phyloP scores from a whole-genome alignment of 768 basidiomycete species.

The Hericium coralloides region DNA sequence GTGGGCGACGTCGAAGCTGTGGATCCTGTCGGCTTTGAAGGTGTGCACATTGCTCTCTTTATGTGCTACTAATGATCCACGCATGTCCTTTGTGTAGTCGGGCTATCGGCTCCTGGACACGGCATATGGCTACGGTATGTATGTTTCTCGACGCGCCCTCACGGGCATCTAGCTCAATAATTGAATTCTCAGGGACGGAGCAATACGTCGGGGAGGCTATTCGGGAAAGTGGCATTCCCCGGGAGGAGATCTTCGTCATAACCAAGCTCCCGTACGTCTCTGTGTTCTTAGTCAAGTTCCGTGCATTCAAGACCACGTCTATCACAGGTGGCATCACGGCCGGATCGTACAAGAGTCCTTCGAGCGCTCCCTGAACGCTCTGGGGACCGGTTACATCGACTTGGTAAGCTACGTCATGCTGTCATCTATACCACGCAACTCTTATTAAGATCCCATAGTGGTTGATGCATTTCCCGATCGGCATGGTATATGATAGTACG shows the following conservation, averaged over 20 bases:
- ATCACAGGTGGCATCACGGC: neutral
- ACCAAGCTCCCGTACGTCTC: slow-evolving; percentile 12
- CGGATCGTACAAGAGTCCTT: neutral
- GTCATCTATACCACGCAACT: neutral
- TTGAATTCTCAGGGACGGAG: neutral
- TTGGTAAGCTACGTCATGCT: neutral
- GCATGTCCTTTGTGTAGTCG: neutral
- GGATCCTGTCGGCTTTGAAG: neutral
- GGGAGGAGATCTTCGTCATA: slow-evolving; percentile 18
- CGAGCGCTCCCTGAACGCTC: neutral
- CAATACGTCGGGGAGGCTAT: neutral
- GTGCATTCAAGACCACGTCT: neutral
- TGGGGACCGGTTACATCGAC: neutral
- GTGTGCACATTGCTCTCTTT: neutral
- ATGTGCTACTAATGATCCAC: neutral
- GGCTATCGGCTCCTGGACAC: neutral
- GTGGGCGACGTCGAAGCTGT: neutral
- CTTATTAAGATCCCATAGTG: neutral
- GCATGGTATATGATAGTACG: neutral
- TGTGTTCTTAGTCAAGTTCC: neutral
- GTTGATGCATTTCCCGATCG: neutral
- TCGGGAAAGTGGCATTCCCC: slow-evolving; percentile 12
- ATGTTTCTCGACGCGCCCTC: neutral
- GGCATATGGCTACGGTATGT: neutral
- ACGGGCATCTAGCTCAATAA: too few species aligned